Conservation (phyloP, 352 stramenopile species). For the Pythium dissotocum region DNA sequence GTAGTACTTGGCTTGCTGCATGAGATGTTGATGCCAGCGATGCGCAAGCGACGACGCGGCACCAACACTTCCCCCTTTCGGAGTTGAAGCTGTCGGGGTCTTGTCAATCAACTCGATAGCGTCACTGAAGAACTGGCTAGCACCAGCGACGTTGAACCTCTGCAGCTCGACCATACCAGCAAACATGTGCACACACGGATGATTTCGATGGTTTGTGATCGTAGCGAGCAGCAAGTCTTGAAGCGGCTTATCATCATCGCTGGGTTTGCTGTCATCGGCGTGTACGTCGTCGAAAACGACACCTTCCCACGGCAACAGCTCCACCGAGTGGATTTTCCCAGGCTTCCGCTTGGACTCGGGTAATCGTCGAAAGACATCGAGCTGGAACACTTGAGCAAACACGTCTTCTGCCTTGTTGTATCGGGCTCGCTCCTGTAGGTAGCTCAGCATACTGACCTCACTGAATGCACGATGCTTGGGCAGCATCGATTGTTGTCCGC, state of each 20-base stretch:
- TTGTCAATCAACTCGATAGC: conserved; percentile 37
- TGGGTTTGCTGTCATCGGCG: conserved; percentile 8
- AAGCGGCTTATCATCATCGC: conserved; percentile 19
- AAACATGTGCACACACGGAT: conserved; percentile 52
- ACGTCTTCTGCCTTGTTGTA: conserved; percentile 32
- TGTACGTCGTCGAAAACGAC: conserved; percentile 31
- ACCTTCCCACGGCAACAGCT: conserved; percentile 41
- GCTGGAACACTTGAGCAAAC: conserved; percentile 54
- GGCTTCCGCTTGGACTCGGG: conserved; percentile 21
- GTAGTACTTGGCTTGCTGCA: conserved; percentile 49
- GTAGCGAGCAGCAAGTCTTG: conserved; percentile 33
- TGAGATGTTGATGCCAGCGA: conserved; percentile 38
- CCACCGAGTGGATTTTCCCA: conserved; percentile 11
- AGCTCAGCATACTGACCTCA: conserved; percentile 40
- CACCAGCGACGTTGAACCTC: conserved; percentile 39
- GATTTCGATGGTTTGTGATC: conserved; percentile 18
- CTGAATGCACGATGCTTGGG: conserved; percentile 31
- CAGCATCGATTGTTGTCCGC: background rate
- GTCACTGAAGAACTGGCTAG: conserved; percentile 44
- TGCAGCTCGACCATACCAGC: conserved; percentile 53
- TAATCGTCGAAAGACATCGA: conserved; percentile 45
- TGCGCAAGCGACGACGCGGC: conserved; percentile 25
- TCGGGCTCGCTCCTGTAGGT: conserved; percentile 43
- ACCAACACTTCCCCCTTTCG: background rate
- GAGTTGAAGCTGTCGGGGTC: background rate